Percentiles rank a stretch among this genome's conserved stretches.
phyloP scores from a whole-genome alignment of 208 protist genomes.

The Polymyxa betae region DNA sequence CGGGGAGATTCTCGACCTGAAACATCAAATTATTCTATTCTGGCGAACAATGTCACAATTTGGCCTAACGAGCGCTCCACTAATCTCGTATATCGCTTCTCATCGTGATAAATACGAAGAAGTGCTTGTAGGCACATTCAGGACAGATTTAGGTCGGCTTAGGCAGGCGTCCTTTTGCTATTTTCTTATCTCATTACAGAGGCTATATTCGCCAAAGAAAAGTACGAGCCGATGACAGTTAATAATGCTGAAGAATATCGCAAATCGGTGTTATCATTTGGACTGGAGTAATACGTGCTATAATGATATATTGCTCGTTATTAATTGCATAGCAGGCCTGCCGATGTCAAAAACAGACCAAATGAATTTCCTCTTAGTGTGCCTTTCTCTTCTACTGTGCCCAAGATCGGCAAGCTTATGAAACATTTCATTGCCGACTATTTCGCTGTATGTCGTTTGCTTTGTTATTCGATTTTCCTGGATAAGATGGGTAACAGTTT shows the following conservation, averaged over 20 bases:
- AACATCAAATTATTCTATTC: neutral
- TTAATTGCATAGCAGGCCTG: neutral
- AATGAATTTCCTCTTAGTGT: neutral
- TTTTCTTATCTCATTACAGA: too few species aligned
- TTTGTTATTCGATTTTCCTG: neutral
- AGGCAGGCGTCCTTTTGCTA: too few species aligned
- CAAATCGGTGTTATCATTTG: neutral
- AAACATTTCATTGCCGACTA: neutral
- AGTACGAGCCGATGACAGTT: neutral
- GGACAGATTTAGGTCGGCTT: neutral
- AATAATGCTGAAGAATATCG: neutral
- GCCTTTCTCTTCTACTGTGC: neutral
- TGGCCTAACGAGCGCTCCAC: neutral
- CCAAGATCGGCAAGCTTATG: neutral
- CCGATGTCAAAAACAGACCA: neutral
- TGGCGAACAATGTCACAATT: neutral
- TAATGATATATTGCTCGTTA: neutral
- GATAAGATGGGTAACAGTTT: neutral
- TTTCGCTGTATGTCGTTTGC: neutral
- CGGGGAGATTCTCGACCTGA: neutral
- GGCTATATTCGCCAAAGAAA: neutral
- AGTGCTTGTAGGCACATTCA: neutral
- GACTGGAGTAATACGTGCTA: neutral
- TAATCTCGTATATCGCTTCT: neutral
- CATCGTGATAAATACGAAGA: neutral